Evolutionary conservation across 2,329 filamentous ascomycete genomes (phyloP).

Genomic region (Alternaria conjuncta): DNA sequence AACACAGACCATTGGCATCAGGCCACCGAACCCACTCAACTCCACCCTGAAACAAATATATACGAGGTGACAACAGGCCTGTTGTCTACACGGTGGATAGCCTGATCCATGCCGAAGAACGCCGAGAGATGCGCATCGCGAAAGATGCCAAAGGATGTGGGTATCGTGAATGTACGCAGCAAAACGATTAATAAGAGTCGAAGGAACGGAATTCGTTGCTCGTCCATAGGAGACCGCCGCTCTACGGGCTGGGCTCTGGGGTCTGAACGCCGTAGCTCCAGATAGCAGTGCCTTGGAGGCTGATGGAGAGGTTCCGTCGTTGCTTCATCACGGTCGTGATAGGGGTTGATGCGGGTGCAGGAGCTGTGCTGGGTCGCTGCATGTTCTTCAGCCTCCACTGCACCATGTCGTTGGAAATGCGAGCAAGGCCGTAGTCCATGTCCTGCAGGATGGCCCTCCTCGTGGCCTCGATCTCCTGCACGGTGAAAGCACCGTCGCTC

Average conservation of each 20-base stretch:
- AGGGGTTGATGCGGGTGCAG: slow-evolving; percentile 1
- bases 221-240: neutral
- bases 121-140: slow-evolving; percentile 7
- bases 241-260: slow-evolving; percentile 49
- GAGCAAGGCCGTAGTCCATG: slow-evolving; percentile 47
- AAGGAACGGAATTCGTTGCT: slow-evolving; percentile 9
- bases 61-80: slow-evolving; percentile 3
- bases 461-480: slow-evolving; percentile 41
- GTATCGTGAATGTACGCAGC: slow-evolving; percentile 23
- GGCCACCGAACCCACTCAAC: neutral
- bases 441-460: slow-evolving; percentile 44
- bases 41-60: neutral
- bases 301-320: slow-evolving; percentile 32
- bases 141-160: slow-evolving; percentile 18
- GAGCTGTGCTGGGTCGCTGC: slow-evolving; percentile 24
- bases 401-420: slow-evolving; percentile 44
- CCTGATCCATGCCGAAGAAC: slow-evolving; percentile 7
- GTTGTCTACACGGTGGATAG: neutral
- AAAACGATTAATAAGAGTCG: slow-evolving; percentile 7
- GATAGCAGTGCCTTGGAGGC: slow-evolving; percentile 35
- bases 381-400: slow-evolving; percentile 39
- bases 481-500: slow-evolving; percentile 29
- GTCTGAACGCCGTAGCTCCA: slow-evolving; percentile 46
- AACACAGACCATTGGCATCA: neutral
- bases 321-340: slow-evolving; percentile 10